phyloP scores from a whole-genome alignment of 163 green algal genomes.

The Volvox carteri region DNA sequence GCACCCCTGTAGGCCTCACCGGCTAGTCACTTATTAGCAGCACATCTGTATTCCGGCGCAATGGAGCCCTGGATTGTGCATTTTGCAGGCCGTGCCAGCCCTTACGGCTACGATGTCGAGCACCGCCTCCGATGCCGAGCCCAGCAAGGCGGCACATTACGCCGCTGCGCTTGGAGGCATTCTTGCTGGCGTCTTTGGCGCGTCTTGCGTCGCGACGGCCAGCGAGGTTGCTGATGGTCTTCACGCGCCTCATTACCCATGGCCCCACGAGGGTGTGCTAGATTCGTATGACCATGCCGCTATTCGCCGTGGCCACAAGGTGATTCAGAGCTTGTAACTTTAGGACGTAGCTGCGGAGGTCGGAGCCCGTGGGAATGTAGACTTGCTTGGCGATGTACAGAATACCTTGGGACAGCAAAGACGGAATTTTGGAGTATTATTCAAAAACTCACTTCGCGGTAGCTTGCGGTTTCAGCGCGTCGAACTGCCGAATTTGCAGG shows the following conservation, averaged over 20 bases:
- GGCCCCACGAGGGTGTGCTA: conserved; percentile 93
- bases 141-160: conserved; percentile 58
- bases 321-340: conserved; percentile 58
- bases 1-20: not conserved
- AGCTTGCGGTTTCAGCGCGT: no score
- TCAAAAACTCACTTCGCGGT: no score
- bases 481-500: no score
- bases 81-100: conserved; percentile 40
- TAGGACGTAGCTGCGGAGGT: no score
- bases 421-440: no score
- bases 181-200: conserved; percentile 63
- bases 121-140: conserved; percentile 48
- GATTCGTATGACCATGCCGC: conserved; percentile 94
- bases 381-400: no score
- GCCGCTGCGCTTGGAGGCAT: conserved; percentile 58
- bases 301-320: conserved; percentile 95
- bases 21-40: not conserved
- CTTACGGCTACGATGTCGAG: conserved; percentile 47
- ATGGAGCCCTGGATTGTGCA: not conserved
- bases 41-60: not conserved
- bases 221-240: conserved; percentile 96
- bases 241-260: conserved; percentile 87
- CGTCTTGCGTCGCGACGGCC: conserved; percentile 67
- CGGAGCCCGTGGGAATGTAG: no score
- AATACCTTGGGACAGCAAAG: no score